Evolutionary conservation across 164 flowering plant genomes (phyloP).

Genomic region (Chloranthus sessilifolius): DNA sequence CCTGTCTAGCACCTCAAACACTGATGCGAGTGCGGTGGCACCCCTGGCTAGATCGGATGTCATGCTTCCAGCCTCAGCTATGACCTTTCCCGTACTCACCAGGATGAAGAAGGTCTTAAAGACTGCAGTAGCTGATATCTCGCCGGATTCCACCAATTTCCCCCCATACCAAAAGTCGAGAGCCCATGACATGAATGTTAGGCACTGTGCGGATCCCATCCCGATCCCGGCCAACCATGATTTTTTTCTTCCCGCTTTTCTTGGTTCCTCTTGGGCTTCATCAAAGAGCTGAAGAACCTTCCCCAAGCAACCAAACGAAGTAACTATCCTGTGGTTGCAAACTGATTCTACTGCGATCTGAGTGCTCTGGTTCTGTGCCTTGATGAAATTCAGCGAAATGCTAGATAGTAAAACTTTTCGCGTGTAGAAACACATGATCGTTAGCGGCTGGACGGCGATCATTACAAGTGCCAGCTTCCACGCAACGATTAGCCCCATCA

Average conservation of each 20-base stretch:
- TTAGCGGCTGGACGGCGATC: conserved; percentile 84
- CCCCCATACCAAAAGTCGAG: conserved; percentile 95
- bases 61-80: conserved; percentile 98
- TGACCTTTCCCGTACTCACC: conserved; percentile 89
- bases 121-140: conserved; percentile 81
- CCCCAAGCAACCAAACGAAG: conserved; percentile 64
- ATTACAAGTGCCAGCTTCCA: conserved; percentile 92
- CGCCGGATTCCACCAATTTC: conserved; percentile 47
- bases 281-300: conserved; percentile 66
- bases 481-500: conserved; percentile 68
- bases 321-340: conserved; percentile 69
- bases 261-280: conserved; percentile 68
- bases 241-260: conserved; percentile 59
- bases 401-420: conserved; percentile 65
- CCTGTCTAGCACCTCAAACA: conserved; percentile 70
- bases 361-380: conserved; percentile 73
- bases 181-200: conserved; percentile 88
- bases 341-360: conserved; percentile 87
- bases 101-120: conserved; percentile 84
- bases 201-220: conserved; percentile 80
- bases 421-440: conserved; percentile 76
- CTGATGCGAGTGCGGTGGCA: conserved; percentile 70
- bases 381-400: conserved; percentile 42
- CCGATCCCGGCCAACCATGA: conserved; percentile 87
- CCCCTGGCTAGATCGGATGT: conserved; percentile 92